A percentile compares a stretch with the other conserved stretches of the same genome.
Conservation (phyloP, 148 eudicot species). For the Vaccinium darrowii region DNA sequence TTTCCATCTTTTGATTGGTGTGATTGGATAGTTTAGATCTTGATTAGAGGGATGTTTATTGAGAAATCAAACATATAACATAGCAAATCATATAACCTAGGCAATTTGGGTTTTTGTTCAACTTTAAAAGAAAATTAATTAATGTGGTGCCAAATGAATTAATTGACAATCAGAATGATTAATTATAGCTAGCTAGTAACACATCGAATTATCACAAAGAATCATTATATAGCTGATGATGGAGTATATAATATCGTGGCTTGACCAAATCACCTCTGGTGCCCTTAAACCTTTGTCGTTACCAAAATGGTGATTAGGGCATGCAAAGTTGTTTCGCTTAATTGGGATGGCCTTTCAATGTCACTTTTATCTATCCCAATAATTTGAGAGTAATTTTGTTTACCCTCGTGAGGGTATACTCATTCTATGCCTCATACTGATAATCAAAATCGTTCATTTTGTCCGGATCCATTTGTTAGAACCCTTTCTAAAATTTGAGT, state of each 20-base stretch:
- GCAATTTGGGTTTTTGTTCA: neutral
- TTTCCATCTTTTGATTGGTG: neutral
- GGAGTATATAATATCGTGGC: neutral
- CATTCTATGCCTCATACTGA: too few species aligned
- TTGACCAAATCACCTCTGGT: conserved; percentile 6
- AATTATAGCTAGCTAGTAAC: neutral
- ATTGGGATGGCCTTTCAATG: conserved; percentile 10
- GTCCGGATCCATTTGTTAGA: too few species aligned
- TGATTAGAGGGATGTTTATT: neutral
- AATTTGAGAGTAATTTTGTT: neutral
- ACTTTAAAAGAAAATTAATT: neutral
- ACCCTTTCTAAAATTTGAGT: too few species aligned
- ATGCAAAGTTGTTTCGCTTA: neutral
- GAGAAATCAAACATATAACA: neutral
- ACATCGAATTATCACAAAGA: neutral
- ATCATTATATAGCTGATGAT: neutral
- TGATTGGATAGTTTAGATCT: neutral
- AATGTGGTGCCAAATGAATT: neutral
- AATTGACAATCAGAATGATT: neutral
- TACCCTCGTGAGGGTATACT: too few species aligned
- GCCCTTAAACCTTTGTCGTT: neutral
- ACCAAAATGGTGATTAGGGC: neutral
- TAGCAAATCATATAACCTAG: neutral
- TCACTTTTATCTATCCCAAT: neutral
- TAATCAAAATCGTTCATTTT: too few species aligned